Base-by-base conservation (phyloP, 129 eudicot genomes). In the Cynara cardunculus region DNA sequence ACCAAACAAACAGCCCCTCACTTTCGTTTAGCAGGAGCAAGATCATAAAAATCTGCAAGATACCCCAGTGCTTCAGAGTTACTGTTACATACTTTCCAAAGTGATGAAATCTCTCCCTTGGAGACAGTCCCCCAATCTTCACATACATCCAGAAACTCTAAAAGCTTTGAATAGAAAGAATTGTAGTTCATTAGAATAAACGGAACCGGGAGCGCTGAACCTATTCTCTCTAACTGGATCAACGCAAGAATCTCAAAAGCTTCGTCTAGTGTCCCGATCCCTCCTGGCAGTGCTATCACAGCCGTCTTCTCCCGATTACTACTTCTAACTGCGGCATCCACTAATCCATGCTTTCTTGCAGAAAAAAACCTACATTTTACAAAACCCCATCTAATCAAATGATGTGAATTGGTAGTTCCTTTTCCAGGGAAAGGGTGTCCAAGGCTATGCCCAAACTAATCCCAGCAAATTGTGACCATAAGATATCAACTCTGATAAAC, bases 271-370 rank as follows among this genome's bases (percentile, higher is more conserved):
- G 99, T 95, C 31, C 99, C 97, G 49, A 95, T 83, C 26, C 99
- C 99, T 2, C 99, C 99, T 3, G 99, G 99, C 14, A 95, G 93
- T 21, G 80, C 99, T 69, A 95, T 84, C 56, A 92, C 93, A 19
- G 93, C 99, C 4, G 99, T 95, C 74, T 85, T 88, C 64, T 95
- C 97, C 64, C 84, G 66, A 9, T 66, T 49, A 53, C 76, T 82
- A 25, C 76, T 74, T 82, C 99, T 87, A 80, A 94, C 96, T 1
- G 83, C 99, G 25, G 97, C 97, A 84, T 95, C 99, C 68, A 95
- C 99, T 44, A 95, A 78, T 21, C 99, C 99, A 25, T 95, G 99
- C 81, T 95, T 95, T 80, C 99, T 87, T 70, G 99, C 97, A 56
- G 99, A 95, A 78, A 95, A 95, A 70, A 95, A 95, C 88, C 99